Percentiles rank a stretch among this genome's conserved stretches.
Evolutionary conservation across 495 filamentous ascomycete species (phyloP).

Genomic region (Penicillium subrubescens): DNA sequence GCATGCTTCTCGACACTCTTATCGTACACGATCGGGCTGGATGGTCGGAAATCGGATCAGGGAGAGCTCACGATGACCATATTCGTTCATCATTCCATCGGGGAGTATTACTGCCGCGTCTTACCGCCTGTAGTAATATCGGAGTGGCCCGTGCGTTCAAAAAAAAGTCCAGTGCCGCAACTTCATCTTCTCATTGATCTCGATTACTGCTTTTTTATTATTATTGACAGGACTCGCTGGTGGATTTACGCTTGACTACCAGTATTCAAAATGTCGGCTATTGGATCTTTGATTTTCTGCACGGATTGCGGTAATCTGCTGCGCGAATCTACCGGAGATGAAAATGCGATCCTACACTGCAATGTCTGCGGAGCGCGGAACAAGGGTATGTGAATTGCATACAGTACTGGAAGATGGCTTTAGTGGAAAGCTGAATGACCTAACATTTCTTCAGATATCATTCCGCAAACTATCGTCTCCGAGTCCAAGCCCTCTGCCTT

Average conservation of each 20-base stretch:
- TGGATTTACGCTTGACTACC: neutral
- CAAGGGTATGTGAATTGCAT: slow-evolving; percentile 58
- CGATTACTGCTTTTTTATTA: neutral
- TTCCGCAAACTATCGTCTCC: slow-evolving; percentile 79
- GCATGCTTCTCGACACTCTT: slow-evolving; percentile 13
- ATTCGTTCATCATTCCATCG: slow-evolving; percentile 27
- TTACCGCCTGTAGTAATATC: slow-evolving; percentile 37
- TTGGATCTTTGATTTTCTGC: slow-evolving; percentile 92
- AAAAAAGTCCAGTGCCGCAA: slow-evolving; percentile 23
- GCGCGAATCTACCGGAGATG: slow-evolving; percentile 72
- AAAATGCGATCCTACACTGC: slow-evolving; percentile 75
- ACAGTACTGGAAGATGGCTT: neutral
- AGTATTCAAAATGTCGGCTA: slow-evolving; percentile 67
- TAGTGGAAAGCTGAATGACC: neutral
- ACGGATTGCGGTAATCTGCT: slow-evolving; percentile 91
- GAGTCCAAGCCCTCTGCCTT: slow-evolving; percentile 82
- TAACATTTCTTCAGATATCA: slow-evolving; percentile 59
- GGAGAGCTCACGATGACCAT: slow-evolving; percentile 20
- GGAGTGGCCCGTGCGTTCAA: slow-evolving; percentile 38
- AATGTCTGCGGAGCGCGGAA: slow-evolving; percentile 83
- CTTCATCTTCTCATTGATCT: slow-evolving; percentile 3
- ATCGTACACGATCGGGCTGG: neutral
- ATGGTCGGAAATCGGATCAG: neutral
- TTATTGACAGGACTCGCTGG: neutral
- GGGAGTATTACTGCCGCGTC: slow-evolving; percentile 33